Conservation (phyloP, 129 eudicot genomes). For the Ambrosia artemisiifolia region DNA sequence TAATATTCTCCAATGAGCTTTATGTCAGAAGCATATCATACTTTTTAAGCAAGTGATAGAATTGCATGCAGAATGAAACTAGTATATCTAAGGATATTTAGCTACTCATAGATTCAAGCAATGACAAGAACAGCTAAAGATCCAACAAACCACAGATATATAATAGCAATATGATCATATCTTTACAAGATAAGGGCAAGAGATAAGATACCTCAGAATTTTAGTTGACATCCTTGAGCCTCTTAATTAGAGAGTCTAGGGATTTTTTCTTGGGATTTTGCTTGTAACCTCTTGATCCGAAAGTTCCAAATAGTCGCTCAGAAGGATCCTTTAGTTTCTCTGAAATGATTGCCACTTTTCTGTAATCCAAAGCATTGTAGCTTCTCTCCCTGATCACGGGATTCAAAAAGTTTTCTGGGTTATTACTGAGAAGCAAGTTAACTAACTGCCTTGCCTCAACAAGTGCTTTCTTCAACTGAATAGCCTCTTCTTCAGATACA, state of each 20-base stretch:
- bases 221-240: conserved; percentile 92
- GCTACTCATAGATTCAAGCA: conserved; percentile 14
- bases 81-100: conserved; percentile 24
- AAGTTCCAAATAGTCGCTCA: conserved; percentile 78
- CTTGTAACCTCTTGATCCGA: conserved; percentile 86
- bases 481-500: conserved; percentile 66
- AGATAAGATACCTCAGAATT: conserved; percentile 29
- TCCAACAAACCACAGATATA: conserved; percentile 14
- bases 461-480: conserved; percentile 66
- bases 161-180: conserved; percentile 13
- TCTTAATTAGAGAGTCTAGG: conserved; percentile 80
- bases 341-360: conserved; percentile 78
- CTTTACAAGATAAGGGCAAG: conserved; percentile 22
- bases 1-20: neutral
- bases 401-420: conserved; percentile 88
- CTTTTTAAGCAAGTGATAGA: conserved; percentile 9
- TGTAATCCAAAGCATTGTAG: conserved; percentile 81
- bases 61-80: conserved; percentile 35
- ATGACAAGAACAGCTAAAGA: conserved; percentile 12
- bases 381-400: conserved; percentile 96
- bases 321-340: conserved; percentile 92
- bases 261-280: conserved; percentile 90
- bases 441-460: conserved; percentile 81
- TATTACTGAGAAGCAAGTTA: conserved; percentile 86
- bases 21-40: neutral